Conservation (phyloP, 371 early-diverging fungal genomes). For the Gilbertella persicaria region DNA sequence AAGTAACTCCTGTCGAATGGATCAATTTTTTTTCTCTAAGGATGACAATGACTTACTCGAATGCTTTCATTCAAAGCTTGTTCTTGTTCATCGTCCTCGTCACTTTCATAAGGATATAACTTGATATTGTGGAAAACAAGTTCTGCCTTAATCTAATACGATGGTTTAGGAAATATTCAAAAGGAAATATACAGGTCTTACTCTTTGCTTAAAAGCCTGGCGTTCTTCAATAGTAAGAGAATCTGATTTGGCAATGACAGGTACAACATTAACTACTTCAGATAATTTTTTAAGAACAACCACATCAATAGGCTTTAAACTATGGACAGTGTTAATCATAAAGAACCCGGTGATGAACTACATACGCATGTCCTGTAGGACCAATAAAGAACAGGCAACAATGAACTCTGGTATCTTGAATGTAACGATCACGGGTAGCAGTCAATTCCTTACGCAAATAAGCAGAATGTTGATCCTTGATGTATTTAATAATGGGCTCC, state of each 20-base stretch:
- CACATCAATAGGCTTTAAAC: slow-evolving; percentile 80
- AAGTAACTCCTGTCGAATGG: slow-evolving; percentile 71
- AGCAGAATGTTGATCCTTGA: slow-evolving; percentile 90
- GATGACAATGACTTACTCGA: slow-evolving; percentile 28
- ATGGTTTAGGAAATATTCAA: slow-evolving; percentile 7
- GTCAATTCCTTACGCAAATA: slow-evolving; percentile 88
- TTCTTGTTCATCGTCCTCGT: slow-evolving; percentile 83
- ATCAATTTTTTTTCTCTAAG: background rate
- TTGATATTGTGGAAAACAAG: slow-evolving; percentile 90
- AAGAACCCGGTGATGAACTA: slow-evolving; percentile 8
- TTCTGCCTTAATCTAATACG: slow-evolving; percentile 82
- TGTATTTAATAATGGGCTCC: slow-evolving; percentile 89
- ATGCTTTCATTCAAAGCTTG: slow-evolving; percentile 71
- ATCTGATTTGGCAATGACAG: slow-evolving; percentile 88
- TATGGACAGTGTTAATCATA: too few relatives aligned
- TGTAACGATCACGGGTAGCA: slow-evolving; percentile 81
- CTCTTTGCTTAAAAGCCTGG: slow-evolving; percentile 69
- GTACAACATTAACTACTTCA: slow-evolving; percentile 80
- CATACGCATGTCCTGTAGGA: slow-evolving; percentile 79
- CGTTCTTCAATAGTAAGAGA: slow-evolving; percentile 81
- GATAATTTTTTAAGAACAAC: slow-evolving; percentile 72
- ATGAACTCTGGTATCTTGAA: slow-evolving; percentile 85
- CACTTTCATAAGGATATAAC: slow-evolving; percentile 83
- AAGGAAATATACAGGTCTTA: slow-evolving; percentile 18
- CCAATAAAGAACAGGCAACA: slow-evolving; percentile 78